Percentiles rank a stretch among this genome's conserved stretches.
Conservation (phyloP, 1,139 yeast genomes). For the Nakaseomyces delphensis region DNA sequence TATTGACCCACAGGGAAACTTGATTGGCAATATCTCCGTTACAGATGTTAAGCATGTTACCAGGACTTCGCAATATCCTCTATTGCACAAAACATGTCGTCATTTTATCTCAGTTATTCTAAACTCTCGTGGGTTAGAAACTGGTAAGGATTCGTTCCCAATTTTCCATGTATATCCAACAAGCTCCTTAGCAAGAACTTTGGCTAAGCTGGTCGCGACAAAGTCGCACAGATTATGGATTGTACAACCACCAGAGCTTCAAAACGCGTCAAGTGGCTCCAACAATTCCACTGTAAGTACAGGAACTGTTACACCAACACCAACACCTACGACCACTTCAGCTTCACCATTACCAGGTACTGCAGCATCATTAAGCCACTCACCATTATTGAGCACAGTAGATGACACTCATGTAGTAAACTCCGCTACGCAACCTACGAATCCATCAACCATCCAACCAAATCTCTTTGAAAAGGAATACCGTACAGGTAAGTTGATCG, state of each 20-base stretch:
- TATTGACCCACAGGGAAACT: slow-evolving; percentile 65
- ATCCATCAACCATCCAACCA: slow-evolving; percentile 16
- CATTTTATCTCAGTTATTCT: slow-evolving; percentile 82
- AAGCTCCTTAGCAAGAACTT: slow-evolving; percentile 75
- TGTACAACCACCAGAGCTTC: slow-evolving; percentile 47
- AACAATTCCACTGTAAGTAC: slow-evolving; percentile 14
- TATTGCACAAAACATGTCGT: slow-evolving; percentile 72
- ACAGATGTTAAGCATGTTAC: slow-evolving; percentile 88
- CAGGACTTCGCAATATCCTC: slow-evolving; percentile 72
- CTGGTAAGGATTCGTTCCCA: slow-evolving; percentile 88
- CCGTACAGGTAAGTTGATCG: slow-evolving; percentile 69
- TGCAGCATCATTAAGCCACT: slow-evolving; percentile 9
- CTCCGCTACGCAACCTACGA: slow-evolving; percentile 24
- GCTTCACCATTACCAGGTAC: slow-evolving; percentile 7
- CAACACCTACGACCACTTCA: slow-evolving; percentile 8
- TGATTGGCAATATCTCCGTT: slow-evolving; percentile 86
- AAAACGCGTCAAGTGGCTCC: slow-evolving; percentile 7
- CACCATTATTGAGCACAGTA: slow-evolving; percentile 22
- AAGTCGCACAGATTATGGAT: slow-evolving; percentile 91
- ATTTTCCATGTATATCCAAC: slow-evolving; percentile 82
- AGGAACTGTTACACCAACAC: slow-evolving; percentile 11
- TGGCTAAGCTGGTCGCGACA: slow-evolving; percentile 93
- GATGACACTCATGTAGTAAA: slow-evolving; percentile 19
- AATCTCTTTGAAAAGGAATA: slow-evolving; percentile 35
- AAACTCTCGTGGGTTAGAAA: slow-evolving; percentile 76